Percentiles rank a stretch among this genome's conserved stretches.
These are phyloP conservation scores for Fusarium sulawesiense DNA, from an alignment of 2,329 filamentous ascomycete genomes.

Conservation along the genomic window DNA sequence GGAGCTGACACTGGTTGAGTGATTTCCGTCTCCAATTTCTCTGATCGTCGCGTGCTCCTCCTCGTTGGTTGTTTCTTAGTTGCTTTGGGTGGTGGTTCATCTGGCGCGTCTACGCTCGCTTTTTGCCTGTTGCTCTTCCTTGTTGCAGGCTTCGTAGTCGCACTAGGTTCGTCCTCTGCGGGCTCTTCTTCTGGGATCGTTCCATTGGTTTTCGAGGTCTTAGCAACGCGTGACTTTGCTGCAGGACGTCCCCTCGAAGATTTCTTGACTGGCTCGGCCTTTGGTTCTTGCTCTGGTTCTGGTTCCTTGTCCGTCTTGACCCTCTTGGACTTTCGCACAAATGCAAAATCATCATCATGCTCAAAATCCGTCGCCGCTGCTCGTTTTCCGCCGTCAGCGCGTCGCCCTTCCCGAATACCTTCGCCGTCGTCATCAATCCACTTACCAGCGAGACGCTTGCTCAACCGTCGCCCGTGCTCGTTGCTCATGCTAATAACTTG, in stretches of 20 bases:
- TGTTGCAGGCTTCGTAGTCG: conserved; percentile 35
- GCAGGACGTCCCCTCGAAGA: conserved; percentile 47
- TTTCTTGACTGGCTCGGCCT: conserved; percentile 60
- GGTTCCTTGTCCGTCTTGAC: conserved; percentile 66
- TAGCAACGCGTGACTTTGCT: conserved; percentile 50
- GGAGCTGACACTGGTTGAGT: neutral
- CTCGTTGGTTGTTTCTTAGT: conserved; percentile 56
- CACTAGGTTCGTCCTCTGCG: conserved; percentile 27
- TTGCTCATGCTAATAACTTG: conserved; percentile 77
- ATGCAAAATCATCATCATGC: conserved; percentile 81
- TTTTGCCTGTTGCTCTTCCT: conserved; percentile 55
- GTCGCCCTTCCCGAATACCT: conserved; percentile 4
- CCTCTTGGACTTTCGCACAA: conserved; percentile 75
- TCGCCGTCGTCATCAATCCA: conserved; percentile 39
- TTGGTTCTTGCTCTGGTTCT: conserved; percentile 48
- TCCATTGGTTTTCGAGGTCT: conserved; percentile 48
- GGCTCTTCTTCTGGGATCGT: conserved; percentile 39
- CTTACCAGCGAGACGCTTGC: conserved; percentile 73
- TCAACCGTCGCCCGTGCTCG: conserved; percentile 70
- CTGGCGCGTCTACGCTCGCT: conserved; percentile 54
- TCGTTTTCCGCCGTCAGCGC: conserved; percentile 29
- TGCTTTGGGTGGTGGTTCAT: conserved; percentile 52
- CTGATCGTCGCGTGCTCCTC: conserved; percentile 59
- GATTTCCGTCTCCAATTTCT: conserved; percentile 49
- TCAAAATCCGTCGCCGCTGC: conserved; percentile 66